Evolutionary conservation across 805 yeast species (phyloP), one percentile per base, ranked within the genome.

Genomic region (Yarrowia keelungensis): DNA sequence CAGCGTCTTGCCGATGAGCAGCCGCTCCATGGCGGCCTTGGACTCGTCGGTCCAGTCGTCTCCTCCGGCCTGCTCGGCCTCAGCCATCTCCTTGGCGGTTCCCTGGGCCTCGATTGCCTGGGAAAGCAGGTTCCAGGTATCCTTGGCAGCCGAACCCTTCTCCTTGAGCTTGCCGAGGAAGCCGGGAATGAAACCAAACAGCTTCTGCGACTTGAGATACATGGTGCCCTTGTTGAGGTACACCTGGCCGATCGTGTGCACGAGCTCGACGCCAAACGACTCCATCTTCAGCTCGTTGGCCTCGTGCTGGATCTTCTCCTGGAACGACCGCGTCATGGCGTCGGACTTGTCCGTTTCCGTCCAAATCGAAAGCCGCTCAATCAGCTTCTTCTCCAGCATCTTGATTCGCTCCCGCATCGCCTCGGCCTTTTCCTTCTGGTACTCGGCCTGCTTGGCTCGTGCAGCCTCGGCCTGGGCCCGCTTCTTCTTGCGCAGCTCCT

Each of bases 251-350:
- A 95, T 89, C 19, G 94, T 84, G 70, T 81, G 84, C 72, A 94
- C 81, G 64, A 95, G 82, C 79, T 94, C 97, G 64, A 94, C 79
- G 14, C 99, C 99, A 80, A 95, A 95, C 67, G 97, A 91, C 82
- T 95, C 99, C 84, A 92, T 86, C 78, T 95, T 95, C 76, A 95
- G 81, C 71, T 90, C 90, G 75, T 93, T 95, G 15, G 97, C 97
- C 77, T 95, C 98, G 74, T 88, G 87, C 71, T 82, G 83, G 72
- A 90, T 83, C 76, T 90, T 89, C 69, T 82, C 82, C 70, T 83
- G 79, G 77, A 92, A 94, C 0, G 89, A 83, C 8, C 78, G 76
- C 66, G 89, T 82, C 47, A 92, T 87, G 41, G 87, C 91, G 0
- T 80, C 81, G 66, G 86, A 87, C 73, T 85, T 84, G 39, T 82